These are phyloP conservation scores for Chlorella sp. DNA, from an alignment of 139 green algal genomes.

Conservation along the genomic window DNA sequence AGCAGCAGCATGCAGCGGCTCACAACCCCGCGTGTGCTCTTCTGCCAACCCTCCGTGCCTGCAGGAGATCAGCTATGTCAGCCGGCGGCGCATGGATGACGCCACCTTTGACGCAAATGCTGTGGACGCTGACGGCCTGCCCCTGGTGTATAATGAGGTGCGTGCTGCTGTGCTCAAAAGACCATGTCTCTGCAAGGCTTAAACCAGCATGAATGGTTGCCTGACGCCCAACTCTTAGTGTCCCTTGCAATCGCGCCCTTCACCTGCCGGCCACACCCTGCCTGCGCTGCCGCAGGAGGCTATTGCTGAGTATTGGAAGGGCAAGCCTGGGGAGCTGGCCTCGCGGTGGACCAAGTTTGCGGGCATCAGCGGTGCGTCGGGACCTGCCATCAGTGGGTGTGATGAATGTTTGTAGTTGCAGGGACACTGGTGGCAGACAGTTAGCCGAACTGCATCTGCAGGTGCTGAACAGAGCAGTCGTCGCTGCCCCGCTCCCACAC, in stretches of 20 bases:
- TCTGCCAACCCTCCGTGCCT: neutral
- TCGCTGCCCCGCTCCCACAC: no score
- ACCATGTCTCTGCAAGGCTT: no score
- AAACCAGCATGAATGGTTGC: no score
- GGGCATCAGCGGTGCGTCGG: conserved; percentile 62
- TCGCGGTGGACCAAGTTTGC: conserved; percentile 73
- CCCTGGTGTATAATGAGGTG: conserved; percentile 77
- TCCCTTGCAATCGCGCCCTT: no score
- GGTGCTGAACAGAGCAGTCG: no score
- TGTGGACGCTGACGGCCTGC: conserved; percentile 67
- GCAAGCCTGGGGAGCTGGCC: conserved; percentile 73
- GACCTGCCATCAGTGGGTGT: no score
- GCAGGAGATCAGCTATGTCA: conserved; percentile 74
- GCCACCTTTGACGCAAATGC: conserved; percentile 73
- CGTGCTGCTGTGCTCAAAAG: no score
- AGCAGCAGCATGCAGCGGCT: neutral
- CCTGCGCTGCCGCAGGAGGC: conserved; percentile 5
- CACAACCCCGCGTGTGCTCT: neutral
- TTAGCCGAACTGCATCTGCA: no score
- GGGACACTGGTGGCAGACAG: no score
- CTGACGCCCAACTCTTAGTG: no score
- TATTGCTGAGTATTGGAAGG: conserved; percentile 80
- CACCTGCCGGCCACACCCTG: no score
- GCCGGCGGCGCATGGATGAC: conserved; percentile 68
- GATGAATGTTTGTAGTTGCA: no score